phyloP scores from a whole-genome alignment of 2,329 filamentous ascomycete species.

The Penicillium polonicum region DNA sequence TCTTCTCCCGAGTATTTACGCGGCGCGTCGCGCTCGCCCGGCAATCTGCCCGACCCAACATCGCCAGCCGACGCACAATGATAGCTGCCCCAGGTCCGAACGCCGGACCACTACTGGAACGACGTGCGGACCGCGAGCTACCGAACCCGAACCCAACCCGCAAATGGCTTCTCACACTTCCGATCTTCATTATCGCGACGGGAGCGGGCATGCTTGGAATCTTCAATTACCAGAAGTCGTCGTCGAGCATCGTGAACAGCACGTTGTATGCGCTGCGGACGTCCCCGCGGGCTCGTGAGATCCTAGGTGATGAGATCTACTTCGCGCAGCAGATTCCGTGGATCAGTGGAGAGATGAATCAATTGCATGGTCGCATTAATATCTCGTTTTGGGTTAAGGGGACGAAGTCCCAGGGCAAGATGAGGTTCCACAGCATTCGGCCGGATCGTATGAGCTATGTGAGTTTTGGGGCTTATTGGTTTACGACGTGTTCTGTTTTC shows the following conservation, averaged over 20 bases:
- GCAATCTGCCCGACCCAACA: conserved; percentile 9
- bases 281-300: conserved; percentile 68
- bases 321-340: conserved; percentile 76
- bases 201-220: conserved; percentile 74
- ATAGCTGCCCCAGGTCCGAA: conserved; percentile 52
- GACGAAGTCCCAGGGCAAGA: conserved; percentile 65
- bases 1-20: conserved; percentile 14
- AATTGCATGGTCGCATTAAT: conserved; percentile 86
- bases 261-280: conserved; percentile 91
- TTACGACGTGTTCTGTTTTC: neutral
- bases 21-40: conserved; percentile 18
- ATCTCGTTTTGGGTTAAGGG: conserved; percentile 86
- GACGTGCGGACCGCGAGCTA: conserved; percentile 54
- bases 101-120: conserved; percentile 53
- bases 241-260: conserved; percentile 79
- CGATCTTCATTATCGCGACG: conserved; percentile 74
- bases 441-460: conserved; percentile 61
- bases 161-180: conserved; percentile 71
- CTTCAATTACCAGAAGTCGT: conserved; percentile 98
- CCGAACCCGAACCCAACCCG: conserved; percentile 49
- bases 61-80: conserved; percentile 42
- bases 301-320: conserved; percentile 84
- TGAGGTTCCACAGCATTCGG: conserved; percentile 77
- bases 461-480: conserved; percentile 31
- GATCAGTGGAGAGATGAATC: conserved; percentile 87